Percentiles rank a stretch among this genome's conserved stretches.
Evolutionary conservation across 1,139 yeast genomes (phyloP).

Genomic region (Debaryomyces singareniensis): DNA sequence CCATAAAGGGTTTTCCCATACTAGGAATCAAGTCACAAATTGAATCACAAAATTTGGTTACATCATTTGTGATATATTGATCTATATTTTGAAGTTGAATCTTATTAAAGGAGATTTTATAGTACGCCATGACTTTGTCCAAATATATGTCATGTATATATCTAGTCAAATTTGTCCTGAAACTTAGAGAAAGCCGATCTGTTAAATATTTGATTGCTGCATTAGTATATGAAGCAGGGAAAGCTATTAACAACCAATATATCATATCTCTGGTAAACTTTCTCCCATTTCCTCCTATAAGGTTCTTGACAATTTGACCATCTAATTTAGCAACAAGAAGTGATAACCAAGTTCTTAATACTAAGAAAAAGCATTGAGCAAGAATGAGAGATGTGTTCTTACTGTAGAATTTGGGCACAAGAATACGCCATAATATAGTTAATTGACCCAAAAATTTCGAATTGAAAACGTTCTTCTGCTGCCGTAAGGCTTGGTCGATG

Average conservation of each 20-base stretch:
- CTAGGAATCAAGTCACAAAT: conserved; percentile 80
- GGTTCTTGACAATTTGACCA: conserved; percentile 86
- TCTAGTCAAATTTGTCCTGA: conserved; percentile 77
- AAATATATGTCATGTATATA: conserved; percentile 88
- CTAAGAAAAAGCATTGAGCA: conserved; percentile 69
- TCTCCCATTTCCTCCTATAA: conserved; percentile 75
- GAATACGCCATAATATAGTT: conserved; percentile 70
- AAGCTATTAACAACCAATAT: conserved; percentile 85
- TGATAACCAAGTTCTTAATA: conserved; percentile 83
- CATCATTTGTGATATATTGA: conserved; percentile 82
- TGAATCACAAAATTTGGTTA: conserved; percentile 75
- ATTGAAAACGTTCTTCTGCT: conserved; percentile 41
- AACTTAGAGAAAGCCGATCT: conserved; percentile 70
- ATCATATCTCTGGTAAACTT: conserved; percentile 72
- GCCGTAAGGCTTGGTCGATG: conserved; percentile 30
- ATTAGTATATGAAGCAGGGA: conserved; percentile 91
- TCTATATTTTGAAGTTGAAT: conserved; percentile 46
- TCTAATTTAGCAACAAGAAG: conserved; percentile 82
- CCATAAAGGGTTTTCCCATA: conserved; percentile 89
- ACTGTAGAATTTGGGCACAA: conserved; percentile 68
- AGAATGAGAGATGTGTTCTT: conserved; percentile 62
- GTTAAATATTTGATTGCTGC: conserved; percentile 84
- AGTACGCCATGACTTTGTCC: conserved; percentile 76
- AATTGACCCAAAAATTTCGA: conserved; percentile 71
- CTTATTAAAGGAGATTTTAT: conserved; percentile 56